A percentile compares a stretch with the other conserved stretches of the same genome.
These are phyloP conservation scores for Violaceomyces palustris DNA, from an alignment of 1,284 basidiomycete genomes.

Conservation along the genomic window DNA sequence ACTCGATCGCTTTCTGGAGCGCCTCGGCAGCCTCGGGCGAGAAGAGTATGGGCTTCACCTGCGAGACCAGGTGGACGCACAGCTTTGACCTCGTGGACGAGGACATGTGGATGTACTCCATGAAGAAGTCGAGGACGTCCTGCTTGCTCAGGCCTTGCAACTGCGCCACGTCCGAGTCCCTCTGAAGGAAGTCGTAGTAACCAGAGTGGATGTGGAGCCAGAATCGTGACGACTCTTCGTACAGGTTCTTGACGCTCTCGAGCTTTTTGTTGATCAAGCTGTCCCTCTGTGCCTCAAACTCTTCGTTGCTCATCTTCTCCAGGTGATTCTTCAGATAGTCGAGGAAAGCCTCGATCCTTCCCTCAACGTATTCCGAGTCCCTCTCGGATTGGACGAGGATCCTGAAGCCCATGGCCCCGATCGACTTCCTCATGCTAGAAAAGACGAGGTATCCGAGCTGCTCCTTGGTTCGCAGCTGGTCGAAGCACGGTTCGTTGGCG, in stretches of 20 bases:
- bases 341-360: slow-evolving; percentile 81
- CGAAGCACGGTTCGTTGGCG: slow-evolving; percentile 76
- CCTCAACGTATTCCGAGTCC: slow-evolving; percentile 75
- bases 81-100: slow-evolving; percentile 33
- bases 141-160: slow-evolving; percentile 67
- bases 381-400: slow-evolving; percentile 88
- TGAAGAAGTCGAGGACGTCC: slow-evolving; percentile 73
- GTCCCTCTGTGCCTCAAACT: slow-evolving; percentile 41
- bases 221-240: slow-evolving; percentile 49
- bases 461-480: slow-evolving; percentile 88
- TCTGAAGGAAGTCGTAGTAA: slow-evolving; percentile 54
- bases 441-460: slow-evolving; percentile 76
- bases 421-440: slow-evolving; percentile 27
- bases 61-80: slow-evolving; percentile 51
- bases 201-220: slow-evolving; percentile 65
- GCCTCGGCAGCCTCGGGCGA: slow-evolving; percentile 65
- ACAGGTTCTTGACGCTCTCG: slow-evolving; percentile 47
- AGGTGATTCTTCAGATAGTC: slow-evolving; percentile 61
- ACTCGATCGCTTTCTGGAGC: slow-evolving; percentile 61
- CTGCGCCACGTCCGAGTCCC: slow-evolving; percentile 65
- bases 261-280: slow-evolving; percentile 48
- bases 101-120: slow-evolving; percentile 61
- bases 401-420: slow-evolving; percentile 70
- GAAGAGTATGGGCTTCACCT: slow-evolving; percentile 61
- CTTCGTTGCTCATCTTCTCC: slow-evolving; percentile 33